Evolutionary conservation across 176 grass and related monocot genomes (phyloP), one percentile per base, ranked within the genome.

Genomic region (Alloteropsis semialata): DNA sequence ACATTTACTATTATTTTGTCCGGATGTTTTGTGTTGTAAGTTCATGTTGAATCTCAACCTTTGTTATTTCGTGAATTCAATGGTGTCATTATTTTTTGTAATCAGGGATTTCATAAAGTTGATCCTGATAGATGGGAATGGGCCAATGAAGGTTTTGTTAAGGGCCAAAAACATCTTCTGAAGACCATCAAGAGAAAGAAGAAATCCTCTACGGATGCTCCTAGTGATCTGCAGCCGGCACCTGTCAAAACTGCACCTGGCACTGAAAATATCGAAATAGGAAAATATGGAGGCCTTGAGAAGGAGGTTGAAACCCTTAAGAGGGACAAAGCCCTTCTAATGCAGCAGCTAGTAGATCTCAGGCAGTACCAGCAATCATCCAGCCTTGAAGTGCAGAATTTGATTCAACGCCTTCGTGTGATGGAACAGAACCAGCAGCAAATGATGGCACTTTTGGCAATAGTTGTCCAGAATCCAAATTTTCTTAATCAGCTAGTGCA

Each of bases 51-150:
- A 81, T 37, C 7, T 37, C 24, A 58, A 43, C 5, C 37, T 79
- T 21, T n/a, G n/a, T 12, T 42, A 6, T 60, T 34, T 12, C 24
- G 30, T 83, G 33, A 81, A 44, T 53, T 85, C 36, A 85, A 19
- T 30, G 7, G 1, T 66, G 22, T 30, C 84, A 32, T 33, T 87
- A 32, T 33, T 18, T 75, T 79, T 88, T 7, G 22, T 82, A 38
- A 75, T 13, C 84, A 99, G 96, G 91, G 93, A 62, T 99, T 99
- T 87, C 84, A 86, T 86, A 99, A 99, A 77, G 91, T 94, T 81
- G 87, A 93, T 57, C 89, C 89, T 16, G 89, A 96, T 80, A 93
- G 77, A 87, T 99, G 91, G 93, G 96, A 99, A 81, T 99, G 92
- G 84, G 92, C 96, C 17, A 99, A 92, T 56, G 91, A 92, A 49